These are phyloP conservation scores for Microascus cirrosus DNA, from an alignment of 2,329 filamentous ascomycete genomes.

Conservation along the genomic window DNA sequence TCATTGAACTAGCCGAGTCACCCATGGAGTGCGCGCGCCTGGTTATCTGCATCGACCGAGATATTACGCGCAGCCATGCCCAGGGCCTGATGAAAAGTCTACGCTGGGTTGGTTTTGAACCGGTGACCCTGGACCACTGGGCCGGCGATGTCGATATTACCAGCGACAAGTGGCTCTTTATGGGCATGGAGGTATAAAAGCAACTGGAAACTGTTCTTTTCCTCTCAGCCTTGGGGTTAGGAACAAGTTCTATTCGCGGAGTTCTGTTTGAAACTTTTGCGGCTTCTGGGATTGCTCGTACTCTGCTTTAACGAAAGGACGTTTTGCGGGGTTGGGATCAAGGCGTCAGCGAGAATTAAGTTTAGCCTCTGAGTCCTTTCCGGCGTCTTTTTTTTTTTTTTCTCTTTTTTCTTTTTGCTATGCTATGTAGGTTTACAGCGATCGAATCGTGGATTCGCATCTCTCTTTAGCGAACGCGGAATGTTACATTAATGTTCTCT, in stretches of 20 bases:
- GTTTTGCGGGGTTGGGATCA: slow-evolving; percentile 3
- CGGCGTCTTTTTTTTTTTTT: not conserved
- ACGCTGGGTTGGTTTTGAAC: slow-evolving; percentile 86
- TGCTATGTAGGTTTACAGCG: not conserved
- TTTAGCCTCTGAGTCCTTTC: slow-evolving; percentile 4
- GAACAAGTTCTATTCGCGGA: not conserved
- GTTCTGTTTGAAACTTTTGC: not conserved
- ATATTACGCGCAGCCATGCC: slow-evolving; percentile 48
- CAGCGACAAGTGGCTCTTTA: slow-evolving; percentile 73
- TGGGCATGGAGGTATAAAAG: slow-evolving; percentile 69
- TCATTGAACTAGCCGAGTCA: slow-evolving; percentile 76
- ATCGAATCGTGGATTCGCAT: not conserved
- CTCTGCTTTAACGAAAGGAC: not conserved
- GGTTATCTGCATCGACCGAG: slow-evolving; percentile 71
- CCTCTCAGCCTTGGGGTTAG: not conserved
- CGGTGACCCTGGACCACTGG: slow-evolving; percentile 72
- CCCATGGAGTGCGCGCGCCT: slow-evolving; percentile 68
- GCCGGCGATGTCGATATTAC: slow-evolving; percentile 50
- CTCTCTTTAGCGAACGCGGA: not conserved
- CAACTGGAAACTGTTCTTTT: not conserved
- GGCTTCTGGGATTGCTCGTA: not conserved
- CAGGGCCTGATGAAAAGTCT: slow-evolving; percentile 68
- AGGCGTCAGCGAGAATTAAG: slow-evolving; percentile 6
- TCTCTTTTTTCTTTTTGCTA: not conserved
- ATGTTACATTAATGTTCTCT: too few relatives aligned